phyloP scores from a whole-genome alignment of 352 stramenopile genomes.

The Pythium guiyangense region DNA sequence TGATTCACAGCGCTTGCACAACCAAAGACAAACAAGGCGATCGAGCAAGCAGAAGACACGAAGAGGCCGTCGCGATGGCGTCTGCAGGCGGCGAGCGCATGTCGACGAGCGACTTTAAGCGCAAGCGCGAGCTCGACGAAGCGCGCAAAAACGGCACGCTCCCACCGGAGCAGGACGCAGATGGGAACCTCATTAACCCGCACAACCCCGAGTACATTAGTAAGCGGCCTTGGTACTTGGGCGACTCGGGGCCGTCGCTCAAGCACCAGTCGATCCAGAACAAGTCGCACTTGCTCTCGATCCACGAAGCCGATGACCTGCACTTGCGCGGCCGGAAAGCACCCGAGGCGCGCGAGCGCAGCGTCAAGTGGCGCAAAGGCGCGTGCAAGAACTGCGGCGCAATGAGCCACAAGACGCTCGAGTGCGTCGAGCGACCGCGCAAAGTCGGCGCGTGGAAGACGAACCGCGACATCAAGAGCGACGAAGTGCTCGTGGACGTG shows the following conservation, averaged over 20 bases:
- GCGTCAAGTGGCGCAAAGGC: slow-evolving; percentile 81
- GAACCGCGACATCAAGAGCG: slow-evolving; percentile 81
- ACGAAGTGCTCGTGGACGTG: slow-evolving; percentile 85
- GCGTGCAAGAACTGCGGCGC: slow-evolving; percentile 95
- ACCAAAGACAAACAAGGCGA: background rate
- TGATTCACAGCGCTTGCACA: background rate
- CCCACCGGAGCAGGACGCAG: slow-evolving; percentile 85
- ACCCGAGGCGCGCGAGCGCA: slow-evolving; percentile 3
- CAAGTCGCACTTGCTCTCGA: slow-evolving; percentile 87
- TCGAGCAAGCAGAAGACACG: background rate
- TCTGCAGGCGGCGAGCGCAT: slow-evolving; percentile 64
- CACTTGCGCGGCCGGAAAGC: slow-evolving; percentile 45
- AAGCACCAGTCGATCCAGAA: slow-evolving; percentile 94
- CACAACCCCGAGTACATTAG: slow-evolving; percentile 99
- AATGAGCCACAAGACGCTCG: slow-evolving; percentile 89
- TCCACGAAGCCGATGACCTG: slow-evolving; percentile 86
- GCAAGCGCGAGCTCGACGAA: slow-evolving; percentile 89
- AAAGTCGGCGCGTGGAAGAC: slow-evolving; percentile 92
- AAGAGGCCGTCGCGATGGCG: slow-evolving; percentile 31
- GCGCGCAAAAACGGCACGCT: slow-evolving; percentile 86
- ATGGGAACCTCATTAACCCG: slow-evolving; percentile 98
- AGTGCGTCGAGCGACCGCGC: slow-evolving; percentile 92
- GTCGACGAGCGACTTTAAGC: slow-evolving; percentile 78
- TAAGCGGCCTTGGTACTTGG: slow-evolving; percentile 98
- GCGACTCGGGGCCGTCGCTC: slow-evolving; percentile 89